Evolutionary conservation across 257 asterid genomes (phyloP), one percentile per base, ranked within the genome.

Genomic region (Salvia splendens): DNA sequence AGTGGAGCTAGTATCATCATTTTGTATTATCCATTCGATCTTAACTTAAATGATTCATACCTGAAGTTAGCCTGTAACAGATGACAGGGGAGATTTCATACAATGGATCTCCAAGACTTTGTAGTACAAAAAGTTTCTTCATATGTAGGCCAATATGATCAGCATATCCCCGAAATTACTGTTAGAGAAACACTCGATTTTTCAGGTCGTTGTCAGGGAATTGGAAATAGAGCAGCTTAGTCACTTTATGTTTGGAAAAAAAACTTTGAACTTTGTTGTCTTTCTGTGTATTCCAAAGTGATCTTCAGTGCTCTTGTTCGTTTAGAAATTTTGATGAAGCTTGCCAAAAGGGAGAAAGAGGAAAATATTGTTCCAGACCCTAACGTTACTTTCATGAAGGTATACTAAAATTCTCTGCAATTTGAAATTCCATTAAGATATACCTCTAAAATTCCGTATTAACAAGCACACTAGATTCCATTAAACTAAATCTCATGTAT

Each of bases 161-260:
- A 78, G 46, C 95, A 87, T 71, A 82, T 75, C 61, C 89, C 95
- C 15, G 95, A 87, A 74, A 81, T 87, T 89, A 87, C 91, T 14
- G 92, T 85, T 32, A 79, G 89, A 61, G 92, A 87, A 80, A 78
- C 85, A 49, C 79, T 83, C 38, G 89, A 85, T 76, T 87, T 83
- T 69, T 85, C 95, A 30, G 69, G 87, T 62, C 78, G 83, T 20
- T 87, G 86, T 72, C 95, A 81, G 77, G 95, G 95, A 17, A 73
- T 75, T 42, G 87, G 88, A 50, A 82, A 80, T 81, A 77, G 86
- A 80, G 85, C 82, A 69, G 91, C 89, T 84, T 62, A 60, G 71
- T 53, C 50, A 68, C 64, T 64, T 67, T 57, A 6, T 33, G 55
- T 38, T 10, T 38, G 42, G 12, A 46, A 41, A 56, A 62, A 20